phyloP scores from a whole-genome alignment of 305 asterid genomes.

The Fraxinus platypoda region DNA sequence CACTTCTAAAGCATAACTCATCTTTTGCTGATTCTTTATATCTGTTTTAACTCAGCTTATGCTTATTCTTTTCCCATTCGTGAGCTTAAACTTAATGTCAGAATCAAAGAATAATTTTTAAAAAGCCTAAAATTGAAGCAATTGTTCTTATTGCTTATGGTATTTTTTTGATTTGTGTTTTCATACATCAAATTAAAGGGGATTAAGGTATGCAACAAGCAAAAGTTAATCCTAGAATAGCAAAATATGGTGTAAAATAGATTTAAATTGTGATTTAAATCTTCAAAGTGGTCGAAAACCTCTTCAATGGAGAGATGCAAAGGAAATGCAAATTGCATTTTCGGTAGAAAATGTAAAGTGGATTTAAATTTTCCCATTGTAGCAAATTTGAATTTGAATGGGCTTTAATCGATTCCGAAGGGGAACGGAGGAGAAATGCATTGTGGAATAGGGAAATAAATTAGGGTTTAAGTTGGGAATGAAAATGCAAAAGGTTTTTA shows the following conservation, averaged over 20 bases:
- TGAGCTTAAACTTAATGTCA: neutral
- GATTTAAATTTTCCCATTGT: too few relatives aligned
- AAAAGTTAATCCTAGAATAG: neutral
- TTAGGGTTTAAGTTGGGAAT: constrained; percentile 41
- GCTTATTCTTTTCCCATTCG: neutral
- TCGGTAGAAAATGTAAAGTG: too few relatives aligned
- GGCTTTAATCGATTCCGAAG: constrained; percentile 23
- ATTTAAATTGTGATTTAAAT: too few relatives aligned
- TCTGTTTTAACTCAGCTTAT: neutral
- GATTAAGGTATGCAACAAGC: neutral
- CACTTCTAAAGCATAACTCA: neutral
- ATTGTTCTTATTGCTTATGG: neutral
- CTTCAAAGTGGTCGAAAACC: too few relatives aligned
- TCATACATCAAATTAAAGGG: neutral
- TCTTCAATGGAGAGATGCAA: too few relatives aligned
- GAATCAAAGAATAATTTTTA: neutral
- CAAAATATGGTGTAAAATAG: neutral
- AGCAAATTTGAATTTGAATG: neutral
- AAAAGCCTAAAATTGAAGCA: neutral
- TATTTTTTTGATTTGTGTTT: neutral
- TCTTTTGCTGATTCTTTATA: too few relatives aligned
- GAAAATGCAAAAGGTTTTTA: neutral
- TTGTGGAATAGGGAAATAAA: constrained; percentile 25
- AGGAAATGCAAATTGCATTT: too few relatives aligned
- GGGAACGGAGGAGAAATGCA: constrained; percentile 42